A percentile compares a stretch with the other conserved stretches of the same genome.
phyloP scores from a whole-genome alignment of 441 rosid genomes.

The Bocquillonia castaneifolia region DNA sequence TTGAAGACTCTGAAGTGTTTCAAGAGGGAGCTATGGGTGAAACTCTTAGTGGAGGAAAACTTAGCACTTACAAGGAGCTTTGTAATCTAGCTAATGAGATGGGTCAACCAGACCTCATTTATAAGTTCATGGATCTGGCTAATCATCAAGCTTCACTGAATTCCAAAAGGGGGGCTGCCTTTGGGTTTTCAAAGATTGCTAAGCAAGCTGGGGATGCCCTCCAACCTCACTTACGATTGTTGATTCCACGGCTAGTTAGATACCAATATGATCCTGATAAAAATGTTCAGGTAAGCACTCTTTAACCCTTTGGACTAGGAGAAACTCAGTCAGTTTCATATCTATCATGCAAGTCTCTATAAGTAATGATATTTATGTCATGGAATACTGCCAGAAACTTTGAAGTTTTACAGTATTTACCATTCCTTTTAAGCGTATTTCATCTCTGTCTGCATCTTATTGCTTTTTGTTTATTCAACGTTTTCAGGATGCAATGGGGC shows the following conservation, averaged over 20 bases:
- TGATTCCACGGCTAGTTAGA: conserved; percentile 90
- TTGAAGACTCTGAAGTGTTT: conserved; percentile 88
- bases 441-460: conserved; percentile 4
- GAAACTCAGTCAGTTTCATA: background rate
- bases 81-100: conserved; percentile 97
- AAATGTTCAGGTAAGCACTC: conserved; percentile 80
- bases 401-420: background rate
- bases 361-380: background rate
- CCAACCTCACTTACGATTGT: conserved; percentile 68
- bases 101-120: conserved; percentile 97
- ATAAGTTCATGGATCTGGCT: conserved; percentile 98
- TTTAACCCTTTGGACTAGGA: background rate
- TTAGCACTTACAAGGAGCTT: conserved; percentile 94
- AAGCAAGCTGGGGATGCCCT: conserved; percentile 99
- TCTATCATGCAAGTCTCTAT: background rate
- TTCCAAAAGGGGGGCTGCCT: conserved; percentile 97
- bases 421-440: background rate
- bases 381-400: background rate
- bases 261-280: conserved; percentile 98
- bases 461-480: conserved; percentile 22
- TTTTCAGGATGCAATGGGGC: conserved; percentile 91
- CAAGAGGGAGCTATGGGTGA: conserved; percentile 93
- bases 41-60: conserved; percentile 84
- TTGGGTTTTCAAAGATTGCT: conserved; percentile 96
- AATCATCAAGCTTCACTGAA: conserved; percentile 89